Evolutionary conservation across 352 stramenopile genomes (phyloP).

Genomic region (Globisporangium viniferum): DNA sequence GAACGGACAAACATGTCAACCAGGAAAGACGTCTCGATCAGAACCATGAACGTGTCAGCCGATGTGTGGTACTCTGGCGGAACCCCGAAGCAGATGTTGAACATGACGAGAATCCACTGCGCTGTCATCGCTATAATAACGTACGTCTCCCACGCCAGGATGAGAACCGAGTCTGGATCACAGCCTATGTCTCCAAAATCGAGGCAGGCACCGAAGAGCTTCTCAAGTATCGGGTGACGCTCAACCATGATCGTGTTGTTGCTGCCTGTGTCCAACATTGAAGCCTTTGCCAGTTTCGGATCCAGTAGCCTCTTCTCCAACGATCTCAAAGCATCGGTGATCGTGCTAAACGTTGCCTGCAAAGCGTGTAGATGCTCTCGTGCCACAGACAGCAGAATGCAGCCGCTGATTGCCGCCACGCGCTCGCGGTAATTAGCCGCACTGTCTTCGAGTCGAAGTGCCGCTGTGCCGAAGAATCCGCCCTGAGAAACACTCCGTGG

Average conservation of each 20-base stretch:
- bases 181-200: constrained; percentile 22
- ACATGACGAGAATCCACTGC: constrained; percentile 45
- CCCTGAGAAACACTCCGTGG: constrained; percentile 44
- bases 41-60: constrained; percentile 27
- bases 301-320: constrained; percentile 52
- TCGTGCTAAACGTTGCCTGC: constrained; percentile 25
- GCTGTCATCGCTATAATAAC: constrained; percentile 50
- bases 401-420: constrained; percentile 47
- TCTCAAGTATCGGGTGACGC: neutral
- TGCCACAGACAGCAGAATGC: constrained; percentile 54
- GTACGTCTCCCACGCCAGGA: constrained; percentile 61
- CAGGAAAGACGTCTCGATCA: constrained; percentile 49
- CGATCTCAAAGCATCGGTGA: constrained; percentile 30
- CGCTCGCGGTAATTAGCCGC: constrained; percentile 44
- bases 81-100: constrained; percentile 45
- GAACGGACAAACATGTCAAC: constrained; percentile 54
- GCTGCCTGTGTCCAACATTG: neutral
- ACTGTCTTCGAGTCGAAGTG: constrained; percentile 33
- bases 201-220: constrained; percentile 5
- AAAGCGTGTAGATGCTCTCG: constrained; percentile 43
- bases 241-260: neutral
- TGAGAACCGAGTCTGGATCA: constrained; percentile 47
- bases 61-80: neutral
- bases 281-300: constrained; percentile 45
- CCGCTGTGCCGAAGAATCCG: constrained; percentile 50